Conservation (phyloP, 192 early-diverging fungal genomes). For the Coemansia sp. region DNA sequence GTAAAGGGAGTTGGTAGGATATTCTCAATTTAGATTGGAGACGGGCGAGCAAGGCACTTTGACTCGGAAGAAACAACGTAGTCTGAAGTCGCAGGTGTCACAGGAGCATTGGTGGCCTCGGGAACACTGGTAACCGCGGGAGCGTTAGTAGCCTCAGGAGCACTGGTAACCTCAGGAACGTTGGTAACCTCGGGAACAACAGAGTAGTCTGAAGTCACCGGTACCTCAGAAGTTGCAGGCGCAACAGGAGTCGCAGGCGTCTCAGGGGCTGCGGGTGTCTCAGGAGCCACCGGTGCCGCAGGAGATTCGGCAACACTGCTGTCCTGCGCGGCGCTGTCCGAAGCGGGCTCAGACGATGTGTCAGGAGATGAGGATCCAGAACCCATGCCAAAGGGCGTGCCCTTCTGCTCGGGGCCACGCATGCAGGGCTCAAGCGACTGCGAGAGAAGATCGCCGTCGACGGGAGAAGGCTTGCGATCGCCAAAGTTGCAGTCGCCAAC, state of each 20-base stretch:
- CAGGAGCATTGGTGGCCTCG: not conserved
- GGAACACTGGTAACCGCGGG: not conserved
- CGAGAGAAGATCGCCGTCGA: conserved; percentile 54
- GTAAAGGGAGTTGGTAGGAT: no score
- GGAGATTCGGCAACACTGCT: conserved; percentile 2
- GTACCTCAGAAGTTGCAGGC: not conserved
- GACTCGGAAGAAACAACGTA: not conserved
- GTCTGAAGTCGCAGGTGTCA: not conserved
- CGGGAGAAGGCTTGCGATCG: conserved; percentile 47
- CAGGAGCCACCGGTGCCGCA: not conserved
- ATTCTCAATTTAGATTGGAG: not conserved
- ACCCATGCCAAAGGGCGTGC: conserved; percentile 55
- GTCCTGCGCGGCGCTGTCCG: not conserved
- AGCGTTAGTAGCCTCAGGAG: not conserved
- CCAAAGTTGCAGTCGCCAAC: conserved; percentile 63
- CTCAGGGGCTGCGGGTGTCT: not conserved
- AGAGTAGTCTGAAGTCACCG: not conserved
- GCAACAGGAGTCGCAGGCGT: not conserved
- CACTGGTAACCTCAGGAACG: not conserved
- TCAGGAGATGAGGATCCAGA: conserved; percentile 1
- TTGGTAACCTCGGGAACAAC: not conserved
- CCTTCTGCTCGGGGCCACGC: conserved; percentile 37
- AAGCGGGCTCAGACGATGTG: not conserved
- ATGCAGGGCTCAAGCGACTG: conserved; percentile 63
- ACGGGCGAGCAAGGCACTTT: conserved; percentile 13